phyloP scores from a whole-genome alignment of 768 basidiomycete species.

The Hysterangium stoloniferum region DNA sequence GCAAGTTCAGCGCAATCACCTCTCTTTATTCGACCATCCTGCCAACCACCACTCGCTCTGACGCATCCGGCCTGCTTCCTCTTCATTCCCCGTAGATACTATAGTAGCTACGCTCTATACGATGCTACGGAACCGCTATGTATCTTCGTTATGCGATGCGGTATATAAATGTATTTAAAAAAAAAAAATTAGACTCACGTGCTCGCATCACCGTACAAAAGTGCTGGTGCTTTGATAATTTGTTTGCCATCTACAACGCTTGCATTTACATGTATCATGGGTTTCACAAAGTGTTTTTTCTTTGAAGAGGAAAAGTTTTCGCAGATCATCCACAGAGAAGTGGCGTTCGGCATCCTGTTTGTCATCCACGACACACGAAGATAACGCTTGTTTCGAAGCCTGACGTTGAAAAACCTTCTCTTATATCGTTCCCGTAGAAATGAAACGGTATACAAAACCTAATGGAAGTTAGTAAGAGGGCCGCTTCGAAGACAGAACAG shows the following conservation, averaged over 20 bases:
- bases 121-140: too few species aligned
- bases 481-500: not conserved
- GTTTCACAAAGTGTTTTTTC: slow-evolving; percentile 85
- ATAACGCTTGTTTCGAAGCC: slow-evolving; percentile 91
- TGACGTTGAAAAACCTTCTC: slow-evolving; percentile 99
- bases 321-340: slow-evolving; percentile 82
- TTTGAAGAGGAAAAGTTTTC: slow-evolving; percentile 89
- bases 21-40: too few species aligned
- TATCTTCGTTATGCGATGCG: too few species aligned
- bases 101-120: too few species aligned
- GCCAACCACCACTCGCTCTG: too few species aligned
- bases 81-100: too few species aligned
- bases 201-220: slow-evolving; percentile 95
- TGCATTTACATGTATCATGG: slow-evolving; percentile 97
- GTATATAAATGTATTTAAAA: too few species aligned
- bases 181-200: too few species aligned
- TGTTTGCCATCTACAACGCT: slow-evolving; percentile 87
- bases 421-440: slow-evolving; percentile 94
- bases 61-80: too few species aligned
- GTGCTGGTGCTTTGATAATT: slow-evolving; percentile 67
- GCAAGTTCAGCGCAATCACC: too few species aligned
- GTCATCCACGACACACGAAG: slow-evolving; percentile 97
- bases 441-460: slow-evolving; percentile 99
- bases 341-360: slow-evolving; percentile 94
- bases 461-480: not conserved